A percentile compares a stretch with the other conserved stretches of the same genome.
Evolutionary conservation across 1,284 basidiomycete species (phyloP).

Genomic region (Ganoderma lingzhi): DNA sequence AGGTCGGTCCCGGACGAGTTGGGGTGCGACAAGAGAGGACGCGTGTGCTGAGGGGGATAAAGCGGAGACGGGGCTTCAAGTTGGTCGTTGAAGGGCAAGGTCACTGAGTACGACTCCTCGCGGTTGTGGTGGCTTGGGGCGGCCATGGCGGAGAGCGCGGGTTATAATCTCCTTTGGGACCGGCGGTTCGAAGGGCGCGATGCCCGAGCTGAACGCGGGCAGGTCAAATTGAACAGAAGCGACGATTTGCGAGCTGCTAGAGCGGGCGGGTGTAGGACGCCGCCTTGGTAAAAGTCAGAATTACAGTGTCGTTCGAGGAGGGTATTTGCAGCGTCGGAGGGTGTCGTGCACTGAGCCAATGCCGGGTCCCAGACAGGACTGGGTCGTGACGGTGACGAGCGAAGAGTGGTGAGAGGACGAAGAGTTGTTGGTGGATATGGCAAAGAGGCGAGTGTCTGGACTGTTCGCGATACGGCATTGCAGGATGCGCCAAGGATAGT

Average conservation of each 20-base stretch:
- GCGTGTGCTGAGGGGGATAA: slow-evolving; percentile 29
- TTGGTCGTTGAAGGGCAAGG: slow-evolving; percentile 28
- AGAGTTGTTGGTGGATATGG: not conserved
- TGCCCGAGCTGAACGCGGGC: not conserved
- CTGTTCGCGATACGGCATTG: slow-evolving; percentile 5
- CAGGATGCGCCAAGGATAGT: slow-evolving; percentile 1
- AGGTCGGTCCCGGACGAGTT: slow-evolving; percentile 11
- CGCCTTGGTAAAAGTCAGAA: not conserved
- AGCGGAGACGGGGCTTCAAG: slow-evolving; percentile 7
- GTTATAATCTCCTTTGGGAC: not conserved
- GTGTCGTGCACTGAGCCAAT: not conserved
- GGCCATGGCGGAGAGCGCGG: not conserved
- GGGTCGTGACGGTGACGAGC: slow-evolving; percentile 1
- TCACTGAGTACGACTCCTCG: slow-evolving; percentile 17
- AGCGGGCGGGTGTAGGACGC: not conserved
- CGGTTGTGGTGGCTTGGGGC: slow-evolving; percentile 12
- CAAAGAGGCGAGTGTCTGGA: not conserved
- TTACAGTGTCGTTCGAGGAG: not conserved
- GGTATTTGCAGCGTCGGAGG: not conserved
- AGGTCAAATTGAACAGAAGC: not conserved
- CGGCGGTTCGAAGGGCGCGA: not conserved
- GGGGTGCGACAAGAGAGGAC: slow-evolving; percentile 26
- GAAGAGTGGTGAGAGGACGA: slow-evolving; percentile 1
- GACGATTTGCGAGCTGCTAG: not conserved
- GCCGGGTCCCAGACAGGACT: not conserved